Conservation (phyloP, 2,329 filamentous ascomycete genomes). For the Sporothrix sp. region DNA sequence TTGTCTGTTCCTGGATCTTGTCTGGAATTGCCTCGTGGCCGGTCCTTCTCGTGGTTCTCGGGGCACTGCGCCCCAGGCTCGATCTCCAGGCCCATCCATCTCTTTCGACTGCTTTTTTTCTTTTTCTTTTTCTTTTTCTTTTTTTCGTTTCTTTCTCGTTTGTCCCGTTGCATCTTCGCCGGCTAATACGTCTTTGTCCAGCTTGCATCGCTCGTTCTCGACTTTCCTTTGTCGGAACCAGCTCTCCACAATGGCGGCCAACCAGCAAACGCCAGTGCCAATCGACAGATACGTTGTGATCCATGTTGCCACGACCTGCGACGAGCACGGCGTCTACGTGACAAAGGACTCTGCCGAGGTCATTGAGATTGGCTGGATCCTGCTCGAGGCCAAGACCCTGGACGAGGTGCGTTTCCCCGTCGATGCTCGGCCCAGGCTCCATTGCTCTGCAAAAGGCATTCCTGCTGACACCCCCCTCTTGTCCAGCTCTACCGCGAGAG, state of each 20-base stretch:
- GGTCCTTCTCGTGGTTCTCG: no score
- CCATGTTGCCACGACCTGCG: slow-evolving; percentile 96
- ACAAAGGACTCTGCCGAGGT: slow-evolving; percentile 99
- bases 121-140: not conserved
- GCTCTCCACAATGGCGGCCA: slow-evolving; percentile 29
- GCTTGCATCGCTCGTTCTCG: no score
- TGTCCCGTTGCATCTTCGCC: no score
- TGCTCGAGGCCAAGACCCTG: slow-evolving; percentile 81
- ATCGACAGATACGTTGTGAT: slow-evolving; percentile 97
- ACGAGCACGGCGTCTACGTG: slow-evolving; percentile 98
- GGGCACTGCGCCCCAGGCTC: no score
- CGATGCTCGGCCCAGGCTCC: not conserved
- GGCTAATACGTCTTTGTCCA: not conserved
- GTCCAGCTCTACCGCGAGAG: not conserved
- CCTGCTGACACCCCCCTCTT: slow-evolving; percentile 2
- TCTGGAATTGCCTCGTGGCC: no score
- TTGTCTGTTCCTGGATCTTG: no score
- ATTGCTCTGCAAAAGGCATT: no score
- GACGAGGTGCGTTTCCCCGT: slow-evolving; percentile 60
- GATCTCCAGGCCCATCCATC: no score
- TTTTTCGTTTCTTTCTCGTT: not conserved
- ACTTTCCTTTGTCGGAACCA: not conserved
- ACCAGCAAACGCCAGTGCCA: slow-evolving; percentile 48
- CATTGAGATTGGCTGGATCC: slow-evolving; percentile 97
- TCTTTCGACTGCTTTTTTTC: not conserved